Evolutionary conservation across 31 red algal species (phyloP).

Genomic region (Endocladia muricata): DNA sequence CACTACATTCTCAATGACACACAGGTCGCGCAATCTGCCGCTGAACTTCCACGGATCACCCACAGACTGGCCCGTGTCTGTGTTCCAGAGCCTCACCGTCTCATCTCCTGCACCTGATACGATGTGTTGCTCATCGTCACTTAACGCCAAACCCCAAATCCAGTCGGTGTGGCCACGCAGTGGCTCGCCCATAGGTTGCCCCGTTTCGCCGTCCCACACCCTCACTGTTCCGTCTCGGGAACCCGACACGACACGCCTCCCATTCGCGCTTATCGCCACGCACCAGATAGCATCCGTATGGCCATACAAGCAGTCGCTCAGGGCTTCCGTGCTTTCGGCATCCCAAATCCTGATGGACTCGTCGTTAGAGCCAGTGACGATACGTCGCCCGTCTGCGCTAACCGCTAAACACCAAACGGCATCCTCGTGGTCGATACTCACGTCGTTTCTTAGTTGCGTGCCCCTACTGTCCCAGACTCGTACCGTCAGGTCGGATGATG

Average conservation of each 20-base stretch:
- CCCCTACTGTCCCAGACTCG: not conserved
- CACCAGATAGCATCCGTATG: not conserved
- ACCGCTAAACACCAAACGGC: not conserved
- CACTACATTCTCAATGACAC: too few species aligned
- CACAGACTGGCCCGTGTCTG: too few species aligned
- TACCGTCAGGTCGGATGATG: not conserved
- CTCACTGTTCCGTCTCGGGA: not conserved
- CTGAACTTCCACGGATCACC: too few species aligned
- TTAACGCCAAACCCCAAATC: not conserved
- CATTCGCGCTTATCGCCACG: not conserved
- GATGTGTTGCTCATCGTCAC: not conserved
- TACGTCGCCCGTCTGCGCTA: not conserved
- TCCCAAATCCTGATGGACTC: constrained; percentile 1
- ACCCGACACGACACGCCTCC: constrained; percentile 5
- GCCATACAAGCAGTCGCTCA: not conserved
- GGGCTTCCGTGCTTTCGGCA: too few species aligned
- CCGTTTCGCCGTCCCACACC: not conserved
- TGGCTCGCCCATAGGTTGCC: constrained; percentile 1
- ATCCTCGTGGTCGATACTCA: not conserved
- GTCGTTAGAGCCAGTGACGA: constrained; percentile 7
- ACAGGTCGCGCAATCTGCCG: too few species aligned
- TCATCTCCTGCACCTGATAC: not conserved
- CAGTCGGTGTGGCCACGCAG: not conserved
- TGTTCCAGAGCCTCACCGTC: constrained; percentile 14
- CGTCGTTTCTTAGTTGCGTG: not conserved